phyloP scores from a whole-genome alignment of 2,329 filamentous ascomycete species.

The Eurotiales sp. region DNA sequence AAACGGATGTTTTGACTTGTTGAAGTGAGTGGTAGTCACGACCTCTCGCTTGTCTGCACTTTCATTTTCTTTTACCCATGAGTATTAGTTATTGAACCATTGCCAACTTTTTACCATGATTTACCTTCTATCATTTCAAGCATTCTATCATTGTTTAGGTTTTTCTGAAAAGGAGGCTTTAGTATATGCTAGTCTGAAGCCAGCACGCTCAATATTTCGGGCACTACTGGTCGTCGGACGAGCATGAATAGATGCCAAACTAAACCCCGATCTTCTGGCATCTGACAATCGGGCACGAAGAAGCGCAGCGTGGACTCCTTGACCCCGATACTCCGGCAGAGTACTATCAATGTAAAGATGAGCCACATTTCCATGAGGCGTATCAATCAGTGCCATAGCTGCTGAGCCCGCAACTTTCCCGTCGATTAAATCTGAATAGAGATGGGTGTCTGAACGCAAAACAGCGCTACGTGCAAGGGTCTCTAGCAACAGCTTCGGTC shows the following conservation, averaged over 20 bases:
- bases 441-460: slow-evolving; percentile 7
- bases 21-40: too few species aligned
- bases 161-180: not conserved
- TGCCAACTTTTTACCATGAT: too few species aligned
- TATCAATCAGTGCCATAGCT: not conserved
- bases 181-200: slow-evolving; percentile 15
- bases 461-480: slow-evolving; percentile 15
- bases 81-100: too few species aligned
- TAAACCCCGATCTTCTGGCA: slow-evolving; percentile 6
- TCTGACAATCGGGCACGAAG: slow-evolving; percentile 14
- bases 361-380: slow-evolving; percentile 4
- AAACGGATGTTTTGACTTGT: too few species aligned
- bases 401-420: not conserved
- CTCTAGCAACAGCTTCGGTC: slow-evolving; percentile 13
- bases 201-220: slow-evolving; percentile 17
- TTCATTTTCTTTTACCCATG: too few species aligned
- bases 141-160: not conserved
- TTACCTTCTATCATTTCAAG: too few species aligned
- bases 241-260: slow-evolving; percentile 12
- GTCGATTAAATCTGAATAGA: slow-evolving; percentile 6
- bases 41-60: too few species aligned
- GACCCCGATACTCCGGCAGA: slow-evolving; percentile 11
- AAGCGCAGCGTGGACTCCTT: slow-evolving; percentile 14
- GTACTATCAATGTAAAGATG: slow-evolving; percentile 18
- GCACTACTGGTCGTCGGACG: slow-evolving; percentile 16